Conservation (phyloP, 495 filamentous ascomycete species). For the Tuber melanosporum region DNA sequence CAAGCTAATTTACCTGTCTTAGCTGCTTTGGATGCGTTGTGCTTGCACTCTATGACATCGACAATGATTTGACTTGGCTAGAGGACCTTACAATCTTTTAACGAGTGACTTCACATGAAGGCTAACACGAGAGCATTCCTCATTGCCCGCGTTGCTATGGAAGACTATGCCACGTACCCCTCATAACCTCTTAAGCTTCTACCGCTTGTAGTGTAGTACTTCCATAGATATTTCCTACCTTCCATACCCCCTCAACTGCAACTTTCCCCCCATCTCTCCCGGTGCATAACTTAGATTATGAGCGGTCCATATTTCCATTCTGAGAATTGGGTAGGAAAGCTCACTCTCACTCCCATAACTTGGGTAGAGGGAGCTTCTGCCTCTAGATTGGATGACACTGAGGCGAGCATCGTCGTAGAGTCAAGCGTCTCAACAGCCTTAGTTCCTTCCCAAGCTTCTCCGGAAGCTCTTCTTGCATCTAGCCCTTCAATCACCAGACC, state of each 20-base stretch:
- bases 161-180: not conserved
- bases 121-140: not conserved
- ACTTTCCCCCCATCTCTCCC: not conserved
- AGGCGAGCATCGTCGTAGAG: not conserved
- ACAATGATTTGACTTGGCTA: not conserved
- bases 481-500: not conserved
- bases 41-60: not conserved
- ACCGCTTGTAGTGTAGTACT: not conserved
- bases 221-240: not conserved
- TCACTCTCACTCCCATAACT: not conserved
- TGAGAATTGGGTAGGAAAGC: not conserved
- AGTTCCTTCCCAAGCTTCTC: not conserved
- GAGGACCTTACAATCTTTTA: not conserved
- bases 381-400: not conserved
- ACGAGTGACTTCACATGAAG: slow-evolving; percentile 1
- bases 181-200: not conserved
- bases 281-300: not conserved
- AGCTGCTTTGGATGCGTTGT: not conserved
- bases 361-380: not conserved
- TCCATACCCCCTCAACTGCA: not conserved
- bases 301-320: not conserved
- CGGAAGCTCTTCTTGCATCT: not conserved
- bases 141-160: not conserved
- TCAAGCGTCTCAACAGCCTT: not conserved
- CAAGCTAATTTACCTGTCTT: not conserved